Evolutionary conservation across 192 early-diverging fungal species (phyloP).

Genomic region (Coemansia sp.): DNA sequence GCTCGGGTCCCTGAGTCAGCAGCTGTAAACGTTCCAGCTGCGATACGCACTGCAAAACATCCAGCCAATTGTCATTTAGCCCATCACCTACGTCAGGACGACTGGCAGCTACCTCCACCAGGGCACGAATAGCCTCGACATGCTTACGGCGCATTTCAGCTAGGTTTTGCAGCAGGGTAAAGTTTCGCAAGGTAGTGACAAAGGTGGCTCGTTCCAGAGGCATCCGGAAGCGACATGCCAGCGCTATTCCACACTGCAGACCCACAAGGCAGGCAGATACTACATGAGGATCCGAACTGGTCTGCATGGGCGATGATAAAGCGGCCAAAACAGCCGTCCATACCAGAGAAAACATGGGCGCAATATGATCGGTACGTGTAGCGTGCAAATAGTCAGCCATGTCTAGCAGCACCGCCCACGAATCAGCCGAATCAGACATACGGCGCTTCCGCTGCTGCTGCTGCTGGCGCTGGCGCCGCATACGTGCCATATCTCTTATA

Average conservation of each 20-base stretch:
- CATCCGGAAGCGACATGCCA: slow-evolving; percentile 82
- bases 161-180: slow-evolving; percentile 81
- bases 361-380: slow-evolving; percentile 83
- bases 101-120: slow-evolving; percentile 72
- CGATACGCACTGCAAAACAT: slow-evolving; percentile 78
- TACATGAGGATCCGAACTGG: slow-evolving; percentile 71
- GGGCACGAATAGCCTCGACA: slow-evolving; percentile 82
- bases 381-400: slow-evolving; percentile 62
- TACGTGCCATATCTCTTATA: slow-evolving; percentile 61
- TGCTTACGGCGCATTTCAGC: slow-evolving; percentile 88
- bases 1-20: slow-evolving; percentile 42
- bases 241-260: slow-evolving; percentile 75
- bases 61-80: slow-evolving; percentile 71
- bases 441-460: background rate
- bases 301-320: slow-evolving; percentile 79
- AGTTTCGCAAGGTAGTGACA: slow-evolving; percentile 83
- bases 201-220: slow-evolving; percentile 88
- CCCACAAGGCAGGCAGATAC: slow-evolving; percentile 72
- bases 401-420: slow-evolving; percentile 45
- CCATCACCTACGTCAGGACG: slow-evolving; percentile 60
- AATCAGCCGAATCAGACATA: background rate
- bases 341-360: slow-evolving; percentile 85
- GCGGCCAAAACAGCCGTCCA: slow-evolving; percentile 88
- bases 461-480: slow-evolving; percentile 30
- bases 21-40: slow-evolving; percentile 87